Conservation (phyloP, 306 rosid species). For the Trichosanthes truncata region DNA sequence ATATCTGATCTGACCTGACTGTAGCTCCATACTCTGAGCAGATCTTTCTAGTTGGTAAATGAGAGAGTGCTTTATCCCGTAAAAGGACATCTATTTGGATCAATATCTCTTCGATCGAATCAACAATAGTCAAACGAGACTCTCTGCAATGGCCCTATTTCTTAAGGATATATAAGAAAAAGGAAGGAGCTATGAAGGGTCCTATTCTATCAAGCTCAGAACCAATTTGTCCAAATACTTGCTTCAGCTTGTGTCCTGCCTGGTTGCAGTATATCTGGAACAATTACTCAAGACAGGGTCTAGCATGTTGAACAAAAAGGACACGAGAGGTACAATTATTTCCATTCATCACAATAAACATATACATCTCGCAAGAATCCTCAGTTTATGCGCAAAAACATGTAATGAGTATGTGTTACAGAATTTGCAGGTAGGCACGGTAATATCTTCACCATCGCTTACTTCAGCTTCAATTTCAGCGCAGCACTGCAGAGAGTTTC, state of each 20-base stretch:
- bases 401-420: neutral
- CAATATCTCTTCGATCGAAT: neutral
- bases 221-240: neutral
- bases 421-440: neutral
- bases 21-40: neutral
- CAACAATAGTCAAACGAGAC: neutral
- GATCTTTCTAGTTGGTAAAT: neutral
- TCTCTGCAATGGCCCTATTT: neutral
- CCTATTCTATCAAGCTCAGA: neutral
- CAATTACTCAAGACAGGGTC: neutral
- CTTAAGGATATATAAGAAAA: neutral
- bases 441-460: neutral
- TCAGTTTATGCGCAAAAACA: neutral
- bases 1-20: neutral
- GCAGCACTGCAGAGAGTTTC: slow-evolving; percentile 8
- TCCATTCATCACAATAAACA: neutral
- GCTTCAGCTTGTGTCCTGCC: neutral
- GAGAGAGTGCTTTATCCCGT: neutral
- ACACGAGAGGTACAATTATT: neutral
- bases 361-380: neutral
- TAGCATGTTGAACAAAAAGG: neutral
- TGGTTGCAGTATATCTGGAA: neutral
- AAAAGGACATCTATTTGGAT: neutral
- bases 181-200: neutral
- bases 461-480: slow-evolving; percentile 7